Evolutionary conservation across 768 basidiomycete genomes (phyloP).

Genomic region (Termitomyces sp.): DNA sequence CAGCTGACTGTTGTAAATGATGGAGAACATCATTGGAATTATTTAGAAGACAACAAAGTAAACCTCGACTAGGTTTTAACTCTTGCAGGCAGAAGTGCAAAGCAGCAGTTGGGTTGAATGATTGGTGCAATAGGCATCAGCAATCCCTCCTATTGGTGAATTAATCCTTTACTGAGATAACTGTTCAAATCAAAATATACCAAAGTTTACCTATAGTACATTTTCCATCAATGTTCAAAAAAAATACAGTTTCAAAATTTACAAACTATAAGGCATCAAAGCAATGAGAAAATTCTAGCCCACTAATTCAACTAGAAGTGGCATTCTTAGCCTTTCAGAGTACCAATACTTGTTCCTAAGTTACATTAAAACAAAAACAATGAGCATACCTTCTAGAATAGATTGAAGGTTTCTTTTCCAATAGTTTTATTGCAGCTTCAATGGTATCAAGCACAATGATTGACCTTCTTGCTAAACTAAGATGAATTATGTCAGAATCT

Average conservation of each 20-base stretch:
- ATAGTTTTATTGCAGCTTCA: not conserved
- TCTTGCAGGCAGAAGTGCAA: constrained; percentile 18
- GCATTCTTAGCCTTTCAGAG: not conserved
- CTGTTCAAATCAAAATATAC: not conserved
- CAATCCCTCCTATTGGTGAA: constrained; percentile 16
- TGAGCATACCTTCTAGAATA: not conserved
- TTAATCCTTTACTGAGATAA: not conserved
- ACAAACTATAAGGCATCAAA: not conserved
- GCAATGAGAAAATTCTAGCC: not conserved
- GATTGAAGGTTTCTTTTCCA: not conserved
- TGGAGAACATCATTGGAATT: not conserved
- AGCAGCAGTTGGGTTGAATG: constrained; percentile 23
- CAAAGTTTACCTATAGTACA: not conserved
- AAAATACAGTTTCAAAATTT: not conserved
- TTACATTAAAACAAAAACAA: not conserved
- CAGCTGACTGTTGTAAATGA: not conserved
- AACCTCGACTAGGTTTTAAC: constrained; percentile 20
- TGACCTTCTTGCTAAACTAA: not conserved
- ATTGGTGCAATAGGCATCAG: constrained; percentile 25
- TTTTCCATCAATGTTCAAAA: not conserved
- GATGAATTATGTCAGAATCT: not conserved
- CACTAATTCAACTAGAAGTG: not conserved
- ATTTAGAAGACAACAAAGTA: constrained; percentile 22
- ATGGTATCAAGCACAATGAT: not conserved
- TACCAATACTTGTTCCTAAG: not conserved